Base-by-base conservation (phyloP, 129 eudicot species). In the Artemisia tridentata region DNA sequence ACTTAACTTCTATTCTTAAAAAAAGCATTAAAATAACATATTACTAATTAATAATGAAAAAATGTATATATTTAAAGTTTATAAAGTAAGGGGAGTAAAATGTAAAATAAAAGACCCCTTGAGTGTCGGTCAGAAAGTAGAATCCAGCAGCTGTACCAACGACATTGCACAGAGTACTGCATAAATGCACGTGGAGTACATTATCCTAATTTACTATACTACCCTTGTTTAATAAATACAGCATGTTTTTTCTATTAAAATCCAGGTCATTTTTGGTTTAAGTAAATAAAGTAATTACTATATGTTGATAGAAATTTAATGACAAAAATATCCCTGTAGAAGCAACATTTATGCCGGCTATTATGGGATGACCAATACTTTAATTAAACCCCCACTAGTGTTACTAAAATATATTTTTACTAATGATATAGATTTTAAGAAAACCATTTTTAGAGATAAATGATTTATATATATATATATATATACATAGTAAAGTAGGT, bases 171-270 rank as follows among this genome's bases (percentile, higher is more conserved):
- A 75, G 72, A 59, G 75, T 67, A 73, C 75, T 68, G 77, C 65
- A 74, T 80, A 80, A 78, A n/a, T 20, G 68, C 89, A 85, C 90
- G 80, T 82, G 89, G 77, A 10, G 3, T 41, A 15, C 75, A 69
- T 45, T 21, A 25, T 57, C 3, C 18, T 4, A 63, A 72, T 74
- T 73, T 75, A 81, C 34, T 57, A 20, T 2, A 57, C 7, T 57
- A 56, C 61, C 63, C 63, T 19, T 55, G 16, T 34, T 25, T 59
- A 4, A 60, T 34, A 34, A 34, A 34, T 34, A 6, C 43, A 34
- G 9, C 7, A 5, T 34, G 8, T 34, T 4, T 38, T 38, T 34
- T 5, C 43, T 34, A n/a, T n/a, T 23, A 71, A 19, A 45, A 20
- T 71, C 21, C 72, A 67, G 15, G 60, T 67, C 72, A 25, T 46